Base-by-base conservation (phyloP, 2,329 filamentous ascomycete species). In the Fonsecaea pedrosoi region DNA sequence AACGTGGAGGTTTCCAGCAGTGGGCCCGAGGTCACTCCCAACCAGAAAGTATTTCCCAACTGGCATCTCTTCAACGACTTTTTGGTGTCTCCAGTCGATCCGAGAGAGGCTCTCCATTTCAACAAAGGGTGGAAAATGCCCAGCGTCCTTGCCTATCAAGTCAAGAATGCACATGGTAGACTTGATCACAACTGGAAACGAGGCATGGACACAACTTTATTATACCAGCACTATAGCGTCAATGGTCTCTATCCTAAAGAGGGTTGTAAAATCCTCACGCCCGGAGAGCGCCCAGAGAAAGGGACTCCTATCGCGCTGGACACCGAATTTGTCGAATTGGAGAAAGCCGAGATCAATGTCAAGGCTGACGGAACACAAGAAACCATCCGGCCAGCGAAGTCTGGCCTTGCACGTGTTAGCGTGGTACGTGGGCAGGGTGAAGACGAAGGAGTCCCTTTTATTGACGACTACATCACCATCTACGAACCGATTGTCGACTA, bases 21-120 rank as follows among this genome's bases (percentile, higher is more conserved):
- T 12, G 88, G 92, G 60, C 87, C 91, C 0, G 87, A 88, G 62
- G 82, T 84, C 0, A 82, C 53, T 9, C 82, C 81, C 3, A 85
- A 88, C 70, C 90, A 87, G 74, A 89, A 90, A 73, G 64, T 70
- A 12, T 71, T 71, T 35, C 82, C 82, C 2, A 71, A 72, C 55
- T 99, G 96, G 96, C 92, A 98, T 78, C 80, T 99, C 0, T 97
- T 99, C 82, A 99, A 99, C 73, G 95, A 99, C 79, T 99, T 99
- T 74, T 81, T 97, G 40, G 96, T 99, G 25, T 88, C 91, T 12
- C 89, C 90, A 9, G 87, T 97, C 15, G 87, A 89, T 37, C 86
- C 87, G 34, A 89, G 93, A 68, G 94, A 99, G 76, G 96, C 94
- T 0, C 82, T 98, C 18, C 89, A 90, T 30, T 99, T 98, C 78